phyloP scores from a whole-genome alignment of 1,139 yeast species.

The Casaregolazyma suthepensis region DNA sequence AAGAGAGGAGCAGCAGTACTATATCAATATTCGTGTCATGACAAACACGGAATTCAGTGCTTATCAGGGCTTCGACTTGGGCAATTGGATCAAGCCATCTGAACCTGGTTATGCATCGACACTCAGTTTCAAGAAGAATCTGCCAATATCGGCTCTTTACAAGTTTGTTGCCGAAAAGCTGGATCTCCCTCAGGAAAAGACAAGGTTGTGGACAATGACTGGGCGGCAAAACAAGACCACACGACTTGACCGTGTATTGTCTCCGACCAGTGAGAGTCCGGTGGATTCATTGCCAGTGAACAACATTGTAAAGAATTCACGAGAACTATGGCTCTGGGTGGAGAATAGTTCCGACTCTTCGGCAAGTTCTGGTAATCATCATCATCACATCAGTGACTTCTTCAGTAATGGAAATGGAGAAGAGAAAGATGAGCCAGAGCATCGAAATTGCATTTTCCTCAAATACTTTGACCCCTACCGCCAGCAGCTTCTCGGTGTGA shows the following conservation, averaged over 20 bases:
- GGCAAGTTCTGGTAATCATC: background rate
- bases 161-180: constrained; percentile 44
- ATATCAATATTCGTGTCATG: constrained; percentile 54
- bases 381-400: constrained; percentile 5
- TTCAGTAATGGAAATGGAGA: constrained; percentile 6
- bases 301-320: constrained; percentile 5
- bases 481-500: constrained; percentile 55
- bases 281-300: constrained; percentile 40
- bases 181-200: constrained; percentile 36
- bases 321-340: constrained; percentile 42
- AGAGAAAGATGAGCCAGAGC: constrained; percentile 3
- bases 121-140: constrained; percentile 54
- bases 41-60: constrained; percentile 47
- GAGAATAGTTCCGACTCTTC: constrained; percentile 35
- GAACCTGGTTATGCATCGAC: constrained; percentile 46
- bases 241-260: constrained; percentile 54
- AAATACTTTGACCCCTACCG: constrained; percentile 60
- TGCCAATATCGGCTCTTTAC: constrained; percentile 47
- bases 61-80: constrained; percentile 72
- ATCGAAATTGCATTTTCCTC: constrained; percentile 50
- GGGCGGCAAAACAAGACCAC: constrained; percentile 70
- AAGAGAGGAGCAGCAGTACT: constrained; percentile 74
- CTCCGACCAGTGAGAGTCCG: constrained; percentile 31
- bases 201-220: constrained; percentile 60
- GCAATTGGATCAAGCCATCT: constrained; percentile 30